Evolutionary conservation across 139 green algal species (phyloP), one percentile per base, ranked within the genome.

Genomic region (Yamagishiella unicocca): DNA sequence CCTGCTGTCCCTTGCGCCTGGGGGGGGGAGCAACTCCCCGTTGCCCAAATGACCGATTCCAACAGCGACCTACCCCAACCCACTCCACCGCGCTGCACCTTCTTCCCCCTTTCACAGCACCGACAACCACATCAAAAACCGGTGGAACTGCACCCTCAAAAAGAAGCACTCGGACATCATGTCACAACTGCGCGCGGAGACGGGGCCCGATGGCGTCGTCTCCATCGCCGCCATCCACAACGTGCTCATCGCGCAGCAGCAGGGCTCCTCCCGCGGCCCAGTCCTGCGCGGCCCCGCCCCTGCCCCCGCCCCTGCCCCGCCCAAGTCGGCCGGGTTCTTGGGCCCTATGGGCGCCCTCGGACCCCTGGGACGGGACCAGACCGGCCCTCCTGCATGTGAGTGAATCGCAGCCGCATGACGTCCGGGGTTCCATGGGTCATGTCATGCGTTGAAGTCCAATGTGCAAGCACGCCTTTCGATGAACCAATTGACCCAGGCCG

Each of bases 41-140:
- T n/a, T n/a, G n/a, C n/a, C n/a, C n/a, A n/a, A n/a, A n/a, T n/a
- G n/a, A n/a, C n/a, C n/a, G n/a, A n/a, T n/a, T n/a, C n/a, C n/a
- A n/a, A n/a, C n/a, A n/a, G n/a, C n/a, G n/a, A n/a, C n/a, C n/a
- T n/a, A n/a, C n/a, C n/a, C n/a, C n/a, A n/a, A n/a, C n/a, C n/a
- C 62, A 42, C 22, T 42, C 22, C 27, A 29, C n/a, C 62, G 38
- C 62, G 29, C 62, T 72, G 58, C 58, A 27, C 14, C 58, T 67
- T 6, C n/a, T n/a, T 67, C 58, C 58, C 58, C 22, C 27, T 27
- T 29, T 27, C 6, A 19, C 79, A 85, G 80, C 21, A 86, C 80
- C 19, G 80, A 86, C 64, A 86, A 86, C 45, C 80, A 86, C 64
- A 86, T 86, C 25, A 86, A 86, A 61, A 85, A 85, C 79, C 79